These are phyloP conservation scores for Cladosporium oxysporum DNA, from an alignment of 2,329 filamentous ascomycete species.

Conservation along the genomic window DNA sequence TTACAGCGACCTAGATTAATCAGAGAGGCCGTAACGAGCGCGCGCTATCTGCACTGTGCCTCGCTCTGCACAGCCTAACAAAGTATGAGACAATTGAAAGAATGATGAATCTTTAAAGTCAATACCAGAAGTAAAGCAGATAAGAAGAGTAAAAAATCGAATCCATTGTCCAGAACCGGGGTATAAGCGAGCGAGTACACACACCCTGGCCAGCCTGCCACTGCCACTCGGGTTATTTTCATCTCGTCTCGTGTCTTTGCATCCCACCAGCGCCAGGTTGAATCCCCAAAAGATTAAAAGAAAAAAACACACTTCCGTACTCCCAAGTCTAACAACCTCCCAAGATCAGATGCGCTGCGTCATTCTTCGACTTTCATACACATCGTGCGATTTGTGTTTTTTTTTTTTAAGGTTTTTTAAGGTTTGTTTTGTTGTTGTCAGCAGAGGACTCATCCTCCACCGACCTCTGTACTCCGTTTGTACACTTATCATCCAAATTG, in stretches of 20 bases:
- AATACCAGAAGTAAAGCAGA: not conserved
- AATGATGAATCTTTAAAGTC: not conserved
- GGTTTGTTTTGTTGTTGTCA: not conserved
- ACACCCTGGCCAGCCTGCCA: slow-evolving; percentile 14
- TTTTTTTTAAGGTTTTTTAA: not conserved
- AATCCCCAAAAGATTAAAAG: not conserved
- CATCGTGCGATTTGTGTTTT: slow-evolving; percentile 1
- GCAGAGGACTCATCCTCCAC: not conserved
- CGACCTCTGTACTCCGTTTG: not conserved
- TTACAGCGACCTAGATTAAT: not conserved
- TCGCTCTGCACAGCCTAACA: not conserved
- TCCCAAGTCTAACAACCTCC: not conserved
- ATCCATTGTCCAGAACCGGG: slow-evolving; percentile 10
- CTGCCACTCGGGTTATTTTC: slow-evolving; percentile 13
- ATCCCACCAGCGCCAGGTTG: slow-evolving; percentile 6
- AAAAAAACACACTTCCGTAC: not conserved
- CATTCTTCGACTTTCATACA: slow-evolving; percentile 11
- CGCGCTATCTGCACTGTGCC: not conserved
- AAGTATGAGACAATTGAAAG: not conserved
- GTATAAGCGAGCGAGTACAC: slow-evolving; percentile 14
- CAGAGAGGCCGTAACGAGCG: not conserved
- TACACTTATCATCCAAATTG: not conserved
- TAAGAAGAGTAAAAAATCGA: not conserved
- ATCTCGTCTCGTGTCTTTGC: slow-evolving; percentile 15
- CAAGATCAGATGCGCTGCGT: not conserved